phyloP scores from a whole-genome alignment of 2,329 filamentous ascomycete species.

The Monilinia laxa region DNA sequence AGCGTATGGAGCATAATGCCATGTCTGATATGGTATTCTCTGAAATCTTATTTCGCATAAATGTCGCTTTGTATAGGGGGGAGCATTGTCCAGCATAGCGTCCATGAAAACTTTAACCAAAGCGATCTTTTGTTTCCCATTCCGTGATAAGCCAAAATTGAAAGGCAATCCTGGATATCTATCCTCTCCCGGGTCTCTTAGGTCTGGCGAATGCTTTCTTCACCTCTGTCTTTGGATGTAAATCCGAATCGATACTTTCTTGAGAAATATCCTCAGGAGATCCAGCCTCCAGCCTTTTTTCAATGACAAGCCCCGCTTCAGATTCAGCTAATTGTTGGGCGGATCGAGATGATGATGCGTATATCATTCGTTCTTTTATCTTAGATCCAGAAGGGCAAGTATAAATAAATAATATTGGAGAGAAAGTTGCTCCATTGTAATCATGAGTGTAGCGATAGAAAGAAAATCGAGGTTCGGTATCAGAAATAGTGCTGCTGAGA shows the following conservation, averaged over 20 bases:
- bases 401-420: conserved; percentile 75
- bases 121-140: conserved; percentile 1
- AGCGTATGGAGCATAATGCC: neutral
- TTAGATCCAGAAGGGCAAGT: conserved; percentile 71
- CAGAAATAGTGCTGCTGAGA: conserved; percentile 60
- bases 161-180: conserved; percentile 18
- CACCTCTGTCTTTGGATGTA: conserved; percentile 64
- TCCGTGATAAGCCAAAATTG: neutral
- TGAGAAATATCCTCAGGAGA: conserved; percentile 71
- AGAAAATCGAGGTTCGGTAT: conserved; percentile 70
- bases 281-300: conserved; percentile 69
- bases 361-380: conserved; percentile 84
- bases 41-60: neutral
- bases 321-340: conserved; percentile 65
- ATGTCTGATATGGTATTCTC: neutral
- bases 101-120: conserved; percentile 23
- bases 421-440: conserved; percentile 51
- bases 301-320: conserved; percentile 64
- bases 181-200: conserved; percentile 65
- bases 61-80: neutral
- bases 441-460: conserved; percentile 70
- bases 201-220: conserved; percentile 73
- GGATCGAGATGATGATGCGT: conserved; percentile 68
- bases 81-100: conserved; percentile 29
- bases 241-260: conserved; percentile 61